These are phyloP conservation scores for Amylostereum areolatum DNA, from an alignment of 1,284 basidiomycete species.

Conservation along the genomic window DNA sequence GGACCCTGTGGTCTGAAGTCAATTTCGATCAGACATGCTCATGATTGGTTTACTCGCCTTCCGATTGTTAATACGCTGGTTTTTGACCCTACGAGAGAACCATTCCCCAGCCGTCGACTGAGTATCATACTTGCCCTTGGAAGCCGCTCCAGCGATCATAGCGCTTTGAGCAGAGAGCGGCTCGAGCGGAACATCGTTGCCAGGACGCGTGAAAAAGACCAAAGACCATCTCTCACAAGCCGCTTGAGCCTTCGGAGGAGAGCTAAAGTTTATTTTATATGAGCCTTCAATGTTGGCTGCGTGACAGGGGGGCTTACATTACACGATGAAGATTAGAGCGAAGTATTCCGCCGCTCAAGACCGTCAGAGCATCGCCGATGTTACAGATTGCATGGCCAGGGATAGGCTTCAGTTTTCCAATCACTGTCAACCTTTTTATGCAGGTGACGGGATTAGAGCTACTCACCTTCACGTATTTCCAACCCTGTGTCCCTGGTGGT, in stretches of 20 bases:
- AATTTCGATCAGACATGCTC: not conserved
- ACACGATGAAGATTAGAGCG: slow-evolving; percentile 30
- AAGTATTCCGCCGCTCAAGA: slow-evolving; percentile 34
- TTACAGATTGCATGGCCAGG: slow-evolving; percentile 29
- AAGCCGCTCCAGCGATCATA: not conserved
- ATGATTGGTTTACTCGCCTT: not conserved
- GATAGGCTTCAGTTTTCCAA: not conserved
- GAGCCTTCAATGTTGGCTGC: not conserved
- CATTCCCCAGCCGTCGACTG: not conserved
- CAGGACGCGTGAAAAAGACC: not conserved
- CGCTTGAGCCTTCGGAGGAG: not conserved
- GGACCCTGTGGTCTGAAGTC: not conserved
- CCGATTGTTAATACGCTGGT: not conserved
- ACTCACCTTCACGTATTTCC: slow-evolving; percentile 15
- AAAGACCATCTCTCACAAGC: not conserved
- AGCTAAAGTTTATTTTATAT: not conserved
- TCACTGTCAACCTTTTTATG: not conserved
- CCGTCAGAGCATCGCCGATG: slow-evolving; percentile 27
- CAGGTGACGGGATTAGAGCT: not conserved
- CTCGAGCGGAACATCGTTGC: not conserved
- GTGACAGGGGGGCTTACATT: slow-evolving; percentile 14
- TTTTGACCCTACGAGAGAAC: not conserved
- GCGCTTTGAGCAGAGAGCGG: not conserved
- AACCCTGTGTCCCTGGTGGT: slow-evolving; percentile 15
- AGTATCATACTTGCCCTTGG: not conserved